Conservation (phyloP, 2,329 filamentous ascomycete species). For the Colletotrichum tofieldiae region DNA sequence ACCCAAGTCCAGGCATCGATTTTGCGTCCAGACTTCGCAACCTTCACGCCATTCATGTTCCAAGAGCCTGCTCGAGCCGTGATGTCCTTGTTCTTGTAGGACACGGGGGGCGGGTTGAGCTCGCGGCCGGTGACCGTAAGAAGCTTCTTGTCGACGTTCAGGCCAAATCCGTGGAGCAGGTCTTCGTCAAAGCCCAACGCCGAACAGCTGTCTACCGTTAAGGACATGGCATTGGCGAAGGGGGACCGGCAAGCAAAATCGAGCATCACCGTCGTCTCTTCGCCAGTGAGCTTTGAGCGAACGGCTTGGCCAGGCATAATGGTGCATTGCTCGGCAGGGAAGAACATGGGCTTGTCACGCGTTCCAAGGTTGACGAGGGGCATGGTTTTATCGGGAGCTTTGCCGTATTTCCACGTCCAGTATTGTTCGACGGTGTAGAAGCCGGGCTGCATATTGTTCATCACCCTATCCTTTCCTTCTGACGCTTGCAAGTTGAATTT, state of each 20-base stretch:
- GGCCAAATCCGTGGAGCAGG: conserved; percentile 67
- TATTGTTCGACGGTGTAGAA: conserved; percentile 60
- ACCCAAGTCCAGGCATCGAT: conserved; percentile 69
- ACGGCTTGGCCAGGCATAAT: conserved; percentile 77
- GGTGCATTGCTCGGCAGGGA: conserved; percentile 77
- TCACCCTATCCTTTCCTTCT: conserved; percentile 44
- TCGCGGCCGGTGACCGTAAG: conserved; percentile 83
- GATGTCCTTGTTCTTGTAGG: conserved; percentile 64
- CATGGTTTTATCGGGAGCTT: conserved; percentile 44
- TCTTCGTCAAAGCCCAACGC: conserved; percentile 71
- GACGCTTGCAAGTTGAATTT: conserved; percentile 50
- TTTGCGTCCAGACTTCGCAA: conserved; percentile 64
- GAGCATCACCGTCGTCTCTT: conserved; percentile 80
- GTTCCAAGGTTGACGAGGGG: conserved; percentile 80
- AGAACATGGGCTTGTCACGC: conserved; percentile 69
- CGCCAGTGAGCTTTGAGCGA: conserved; percentile 69
- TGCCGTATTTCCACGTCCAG: conserved; percentile 54
- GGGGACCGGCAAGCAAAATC: conserved; percentile 79
- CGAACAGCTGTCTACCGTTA: conserved; percentile 70
- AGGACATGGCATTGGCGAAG: conserved; percentile 76
- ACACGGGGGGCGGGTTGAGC: conserved; percentile 71
- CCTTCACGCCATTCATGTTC: conserved; percentile 76
- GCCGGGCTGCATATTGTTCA: conserved; percentile 42
- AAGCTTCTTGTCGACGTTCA: conserved; percentile 73
- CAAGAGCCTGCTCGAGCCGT: conserved; percentile 71